A percentile compares a stretch with the other conserved stretches of the same genome.
phyloP scores from a whole-genome alignment of 1,139 yeast genomes.

The Sugiyamaella paludigena region DNA sequence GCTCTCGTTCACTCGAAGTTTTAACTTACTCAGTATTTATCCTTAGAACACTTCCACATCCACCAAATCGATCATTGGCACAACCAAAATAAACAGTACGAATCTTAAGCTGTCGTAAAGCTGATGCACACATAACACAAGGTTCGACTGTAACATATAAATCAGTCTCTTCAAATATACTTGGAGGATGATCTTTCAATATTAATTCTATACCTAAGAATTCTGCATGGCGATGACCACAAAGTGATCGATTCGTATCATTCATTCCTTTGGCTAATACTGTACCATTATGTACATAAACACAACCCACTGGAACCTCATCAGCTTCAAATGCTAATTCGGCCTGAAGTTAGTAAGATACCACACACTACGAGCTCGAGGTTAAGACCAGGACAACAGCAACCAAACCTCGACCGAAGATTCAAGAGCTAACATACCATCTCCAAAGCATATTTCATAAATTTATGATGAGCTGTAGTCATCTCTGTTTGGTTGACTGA shows the following conservation, averaged over 20 bases:
- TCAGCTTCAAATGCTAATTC: slow-evolving; percentile 51
- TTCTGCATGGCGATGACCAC: slow-evolving; percentile 91
- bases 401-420: not conserved
- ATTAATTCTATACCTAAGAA: slow-evolving; percentile 71
- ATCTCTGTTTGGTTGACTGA: not conserved
- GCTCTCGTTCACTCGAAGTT: too few relatives aligned
- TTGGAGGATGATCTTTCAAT: slow-evolving; percentile 34
- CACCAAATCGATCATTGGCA: slow-evolving; percentile 94
- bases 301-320: slow-evolving; percentile 77
- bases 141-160: slow-evolving; percentile 97
- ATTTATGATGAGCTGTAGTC: slow-evolving; percentile 31
- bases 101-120: slow-evolving; percentile 76
- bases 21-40: slow-evolving; percentile 52
- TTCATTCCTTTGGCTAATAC: slow-evolving; percentile 81
- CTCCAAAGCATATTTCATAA: slow-evolving; percentile 51
- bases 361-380: not conserved
- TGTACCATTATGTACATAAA: slow-evolving; percentile 51
- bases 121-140: slow-evolving; percentile 97
- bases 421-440: slow-evolving; percentile 28
- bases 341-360: slow-evolving; percentile 42
- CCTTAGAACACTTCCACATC: slow-evolving; percentile 81
- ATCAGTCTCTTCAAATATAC: slow-evolving; percentile 50
- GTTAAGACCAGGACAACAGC: not conserved
- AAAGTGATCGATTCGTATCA: slow-evolving; percentile 80
- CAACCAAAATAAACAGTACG: slow-evolving; percentile 81